phyloP scores from a whole-genome alignment of 768 basidiomycete species.

The Hypholoma sublateritium region DNA sequence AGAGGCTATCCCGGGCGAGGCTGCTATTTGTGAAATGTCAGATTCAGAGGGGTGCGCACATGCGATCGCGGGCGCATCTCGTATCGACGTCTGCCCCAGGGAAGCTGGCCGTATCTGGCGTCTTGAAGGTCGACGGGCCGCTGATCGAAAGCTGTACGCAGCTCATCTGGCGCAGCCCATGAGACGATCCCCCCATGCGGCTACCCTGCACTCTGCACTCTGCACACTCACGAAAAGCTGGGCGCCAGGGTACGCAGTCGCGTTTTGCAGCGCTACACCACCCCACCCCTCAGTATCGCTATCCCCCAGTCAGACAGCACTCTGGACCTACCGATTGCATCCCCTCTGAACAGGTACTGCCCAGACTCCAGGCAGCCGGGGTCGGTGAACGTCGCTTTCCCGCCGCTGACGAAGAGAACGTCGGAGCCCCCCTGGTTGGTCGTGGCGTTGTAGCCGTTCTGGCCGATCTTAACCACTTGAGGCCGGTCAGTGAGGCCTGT shows the following conservation, averaged over 20 bases:
- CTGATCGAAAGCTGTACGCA: constrained; percentile 45
- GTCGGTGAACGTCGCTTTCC: constrained; percentile 47
- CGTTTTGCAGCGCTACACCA: not conserved
- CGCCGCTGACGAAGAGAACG: constrained; percentile 44
- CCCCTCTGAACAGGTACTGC: constrained; percentile 50
- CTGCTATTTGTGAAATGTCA: constrained; percentile 16
- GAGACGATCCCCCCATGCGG: not conserved
- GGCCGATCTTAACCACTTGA: constrained; percentile 58
- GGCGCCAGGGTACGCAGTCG: constrained; percentile 46
- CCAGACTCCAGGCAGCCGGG: constrained; percentile 47
- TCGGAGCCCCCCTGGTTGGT: constrained; percentile 45
- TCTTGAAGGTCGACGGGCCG: constrained; percentile 23
- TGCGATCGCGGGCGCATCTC: not conserved
- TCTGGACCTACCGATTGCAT: constrained; percentile 44
- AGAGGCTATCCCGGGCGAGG: constrained; percentile 42
- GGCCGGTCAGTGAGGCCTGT: constrained; percentile 46
- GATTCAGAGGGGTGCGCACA: not conserved
- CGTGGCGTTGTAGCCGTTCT: constrained; percentile 40
- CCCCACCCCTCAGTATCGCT: not conserved
- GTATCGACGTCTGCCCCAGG: constrained; percentile 43
- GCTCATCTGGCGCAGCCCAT: constrained; percentile 34
- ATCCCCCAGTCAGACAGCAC: not conserved
- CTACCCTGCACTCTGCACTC: not conserved
- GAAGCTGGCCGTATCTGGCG: constrained; percentile 41
- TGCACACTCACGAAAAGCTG: constrained; percentile 49